phyloP scores from a whole-genome alignment of 257 asterid genomes.

The Leonotis leonurus region DNA sequence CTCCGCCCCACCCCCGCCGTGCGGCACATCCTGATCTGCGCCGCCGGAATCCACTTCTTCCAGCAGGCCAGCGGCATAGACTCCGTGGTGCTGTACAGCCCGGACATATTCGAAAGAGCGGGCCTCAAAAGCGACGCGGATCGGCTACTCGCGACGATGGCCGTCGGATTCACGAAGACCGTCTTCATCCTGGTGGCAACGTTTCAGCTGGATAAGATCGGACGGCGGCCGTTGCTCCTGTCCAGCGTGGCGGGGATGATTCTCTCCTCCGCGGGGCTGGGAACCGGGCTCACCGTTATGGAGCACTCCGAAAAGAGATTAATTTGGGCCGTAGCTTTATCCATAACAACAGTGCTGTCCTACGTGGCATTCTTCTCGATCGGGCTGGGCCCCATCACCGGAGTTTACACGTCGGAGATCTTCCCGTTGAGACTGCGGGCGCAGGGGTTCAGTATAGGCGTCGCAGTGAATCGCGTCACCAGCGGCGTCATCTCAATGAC shows the following conservation, averaged over 20 bases:
- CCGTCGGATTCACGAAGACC: constrained; percentile 69
- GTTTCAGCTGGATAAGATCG: constrained; percentile 50
- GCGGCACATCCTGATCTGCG: constrained; percentile 57
- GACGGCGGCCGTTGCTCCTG: constrained; percentile 62
- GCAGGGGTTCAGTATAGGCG: constrained; percentile 62
- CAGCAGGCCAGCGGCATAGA: constrained; percentile 85
- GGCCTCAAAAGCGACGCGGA: constrained; percentile 35
- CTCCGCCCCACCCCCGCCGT: constrained; percentile 57
- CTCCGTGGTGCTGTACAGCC: constrained; percentile 70
- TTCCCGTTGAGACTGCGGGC: constrained; percentile 58
- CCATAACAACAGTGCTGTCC: constrained; percentile 26
- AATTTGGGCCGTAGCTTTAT: constrained; percentile 38
- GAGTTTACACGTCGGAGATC: constrained; percentile 72
- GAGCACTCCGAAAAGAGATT: constrained; percentile 23
- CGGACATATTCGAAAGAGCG: constrained; percentile 46
- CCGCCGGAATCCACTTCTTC: constrained; percentile 60
- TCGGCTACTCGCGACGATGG: constrained; percentile 55
- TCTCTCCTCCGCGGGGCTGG: constrained; percentile 25
- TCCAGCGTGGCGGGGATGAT: constrained; percentile 70
- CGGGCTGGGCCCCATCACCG: constrained; percentile 73
- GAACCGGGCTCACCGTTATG: constrained; percentile 34
- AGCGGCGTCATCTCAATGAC: constrained; percentile 65
- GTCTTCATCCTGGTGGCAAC: constrained; percentile 72
- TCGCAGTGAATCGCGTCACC: constrained; percentile 46
- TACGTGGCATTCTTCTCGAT: constrained; percentile 62